Base-by-base conservation (phyloP, 2,329 filamentous ascomycete genomes). In the Trichoderma sp. region DNA sequence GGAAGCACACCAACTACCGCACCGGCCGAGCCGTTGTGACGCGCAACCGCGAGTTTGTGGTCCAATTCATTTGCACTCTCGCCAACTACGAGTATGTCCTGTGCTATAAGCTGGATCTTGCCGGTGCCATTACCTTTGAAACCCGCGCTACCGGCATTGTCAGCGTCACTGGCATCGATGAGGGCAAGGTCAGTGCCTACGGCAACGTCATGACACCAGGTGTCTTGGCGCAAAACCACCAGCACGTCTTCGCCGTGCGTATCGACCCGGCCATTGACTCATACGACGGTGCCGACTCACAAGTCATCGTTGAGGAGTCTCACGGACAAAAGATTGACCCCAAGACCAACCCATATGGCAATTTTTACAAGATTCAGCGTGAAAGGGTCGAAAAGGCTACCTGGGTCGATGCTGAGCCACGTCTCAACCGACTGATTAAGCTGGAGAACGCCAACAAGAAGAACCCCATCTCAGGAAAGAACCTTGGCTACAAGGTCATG, bases 1-100 rank as follows among this genome's bases (percentile, higher is more conserved):
- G 90, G 90, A 93, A 93, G 77, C 91, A 93, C 80, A 87, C 90
- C 26, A 91, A 93, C 80, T 90, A 85, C 80, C 85, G 90, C n/a
- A 92, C 89, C 0, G 84, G 84, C 11, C 84, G 87, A 11, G 88
- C 89, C 0, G 87, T 88, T 0, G 88, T 92, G 0, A 86, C 87
- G 0, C 84, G 91, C 6, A 83, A 85, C 71, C 84, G 91, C 3
- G 86, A 91, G 74, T 81, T 93, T 1, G 88, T 93, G 0, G 80
- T 93, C 3, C 91, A 93, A 76, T 91, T 87, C 76, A 90, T 92
- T 78, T 88, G 90, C 75, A 93, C 91, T 0, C 84, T 92, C 1
- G 88, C 87, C 39, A 93, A 93, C 80, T 93, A 93, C 80, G 91
- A 93, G 77, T 93, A 87, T 72, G 81, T 86, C 3, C 84, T 87